Base-by-base conservation (phyloP, 2,329 filamentous ascomycete genomes). In the Monosporascus sp. region DNA sequence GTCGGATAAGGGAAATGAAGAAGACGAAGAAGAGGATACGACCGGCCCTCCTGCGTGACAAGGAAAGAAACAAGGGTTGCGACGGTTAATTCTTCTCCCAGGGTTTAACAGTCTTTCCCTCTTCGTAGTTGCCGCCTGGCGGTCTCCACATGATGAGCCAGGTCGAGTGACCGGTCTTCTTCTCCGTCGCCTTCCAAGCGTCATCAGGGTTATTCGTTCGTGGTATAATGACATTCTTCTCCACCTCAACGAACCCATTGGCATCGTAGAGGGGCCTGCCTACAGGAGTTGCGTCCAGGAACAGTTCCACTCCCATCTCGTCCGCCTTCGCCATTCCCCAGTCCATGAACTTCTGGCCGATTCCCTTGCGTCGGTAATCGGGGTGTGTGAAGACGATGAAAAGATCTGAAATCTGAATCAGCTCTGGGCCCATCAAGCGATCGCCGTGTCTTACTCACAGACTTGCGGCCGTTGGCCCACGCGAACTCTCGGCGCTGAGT, bases 321-420 rank as follows among this genome's bases (percentile, higher is more conserved):
- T 52, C 50, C 5, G 52, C 52, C 50, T 55, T 52, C 3, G 14
- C 14, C 36, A 43, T 40, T 17, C 52, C 52, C 50, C 49, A 52
- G 20, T 52, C 40, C 43, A 55, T 48, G 17, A 55, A 38, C 52
- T 48, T 34, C 19, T 52, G 31, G 16, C 19, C 50, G 22, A 48
- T 16, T 22, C 52, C 52, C 20, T 37, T 38, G 9, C 50, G 50
- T 47, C 50, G 34, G 27, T 55, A 52, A 16, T 41, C 50, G 7
- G 52, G 52, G 24, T 41, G 43, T 17, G 52, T 53, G n/a, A 49
- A 53, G 36, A 53, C 36, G 14, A 50, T 53, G 37, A 43, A 34
- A 3, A 53, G 31, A 45, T 53, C 52, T 53, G 36, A 19, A n/a
- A n/a, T n/a, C n/a, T 14, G 7, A 17, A 36, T 9, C 6, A 34